Conservation (phyloP, 2,329 filamentous ascomycete genomes). For the Fusarium agapanthi region DNA sequence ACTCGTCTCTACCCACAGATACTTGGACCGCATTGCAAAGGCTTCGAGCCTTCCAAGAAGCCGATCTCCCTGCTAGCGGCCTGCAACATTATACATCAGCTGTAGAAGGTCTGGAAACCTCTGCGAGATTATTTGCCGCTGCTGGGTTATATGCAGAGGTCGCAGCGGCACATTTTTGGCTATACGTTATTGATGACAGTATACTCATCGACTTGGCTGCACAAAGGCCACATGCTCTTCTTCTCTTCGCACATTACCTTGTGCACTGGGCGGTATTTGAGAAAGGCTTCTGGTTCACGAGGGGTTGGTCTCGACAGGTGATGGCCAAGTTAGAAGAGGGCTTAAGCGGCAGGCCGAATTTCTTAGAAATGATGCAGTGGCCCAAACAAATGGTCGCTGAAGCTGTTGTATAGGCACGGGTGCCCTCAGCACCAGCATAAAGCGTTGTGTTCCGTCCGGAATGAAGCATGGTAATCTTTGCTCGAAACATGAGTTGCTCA, state of each 20-base stretch:
- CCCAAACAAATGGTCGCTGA: conserved; percentile 33
- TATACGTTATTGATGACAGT: conserved; percentile 39
- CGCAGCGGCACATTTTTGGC: conserved; percentile 36
- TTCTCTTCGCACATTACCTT: conserved; percentile 41
- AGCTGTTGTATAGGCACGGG: conserved; percentile 2
- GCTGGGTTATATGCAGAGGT: conserved; percentile 39
- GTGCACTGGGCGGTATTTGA: conserved; percentile 40
- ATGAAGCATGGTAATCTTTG: background rate
- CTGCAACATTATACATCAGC: conserved; percentile 31
- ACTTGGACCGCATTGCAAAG: conserved; percentile 32
- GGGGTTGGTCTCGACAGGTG: conserved; percentile 38
- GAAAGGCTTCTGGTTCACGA: conserved; percentile 40
- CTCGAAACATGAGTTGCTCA: background rate
- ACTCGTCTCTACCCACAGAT: conserved; percentile 32
- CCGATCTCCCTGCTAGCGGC: conserved; percentile 30
- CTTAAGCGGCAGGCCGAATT: conserved; percentile 25
- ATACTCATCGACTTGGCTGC: conserved; percentile 41
- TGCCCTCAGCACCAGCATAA: background rate
- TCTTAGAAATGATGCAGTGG: conserved; percentile 36
- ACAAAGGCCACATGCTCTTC: conserved; percentile 36
- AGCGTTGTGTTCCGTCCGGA: background rate
- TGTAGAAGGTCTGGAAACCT: conserved; percentile 27
- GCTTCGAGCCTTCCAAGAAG: conserved; percentile 35
- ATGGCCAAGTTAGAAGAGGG: conserved; percentile 33
- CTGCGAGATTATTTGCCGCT: conserved; percentile 29